phyloP scores from a whole-genome alignment of 768 basidiomycete genomes.

The Tulasnella sp. region DNA sequence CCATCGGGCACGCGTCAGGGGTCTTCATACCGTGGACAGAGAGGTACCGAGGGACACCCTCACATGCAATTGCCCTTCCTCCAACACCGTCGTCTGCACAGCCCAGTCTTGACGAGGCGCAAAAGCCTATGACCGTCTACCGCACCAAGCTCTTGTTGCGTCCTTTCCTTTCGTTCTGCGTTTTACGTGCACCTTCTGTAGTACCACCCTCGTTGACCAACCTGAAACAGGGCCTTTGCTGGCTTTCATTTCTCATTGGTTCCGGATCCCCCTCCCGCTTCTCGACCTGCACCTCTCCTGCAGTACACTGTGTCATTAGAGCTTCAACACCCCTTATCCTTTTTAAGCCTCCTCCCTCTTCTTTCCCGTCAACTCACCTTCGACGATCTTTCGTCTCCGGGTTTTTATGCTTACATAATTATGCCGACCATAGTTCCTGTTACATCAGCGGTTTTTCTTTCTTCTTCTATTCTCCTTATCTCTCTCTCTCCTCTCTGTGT shows the following conservation, averaged over 20 bases:
- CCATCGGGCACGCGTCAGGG: too few species aligned
- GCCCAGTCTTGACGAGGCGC: background rate
- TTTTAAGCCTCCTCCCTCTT: background rate
- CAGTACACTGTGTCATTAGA: background rate
- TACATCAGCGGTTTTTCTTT: background rate
- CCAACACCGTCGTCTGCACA: constrained; percentile 12
- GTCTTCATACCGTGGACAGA: too few species aligned
- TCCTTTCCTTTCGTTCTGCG: background rate
- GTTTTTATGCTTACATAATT: background rate
- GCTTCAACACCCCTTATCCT: background rate
- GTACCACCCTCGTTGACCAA: too few species aligned
- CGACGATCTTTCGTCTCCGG: too few species aligned
- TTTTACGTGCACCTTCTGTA: background rate
- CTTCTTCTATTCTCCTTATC: background rate
- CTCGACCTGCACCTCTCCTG: background rate
- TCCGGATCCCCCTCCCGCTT: too few species aligned
- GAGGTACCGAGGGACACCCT: too few species aligned
- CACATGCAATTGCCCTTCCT: background rate
- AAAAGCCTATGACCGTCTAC: background rate
- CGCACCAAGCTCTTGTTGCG: too few species aligned
- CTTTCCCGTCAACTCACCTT: background rate
- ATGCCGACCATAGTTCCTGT: background rate
- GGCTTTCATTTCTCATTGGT: too few species aligned
- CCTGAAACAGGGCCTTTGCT: too few species aligned
- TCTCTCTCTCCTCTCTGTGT: background rate